These are phyloP conservation scores for Liriodendron chinense DNA, from an alignment of 164 flowering plant species.

Conservation along the genomic window DNA sequence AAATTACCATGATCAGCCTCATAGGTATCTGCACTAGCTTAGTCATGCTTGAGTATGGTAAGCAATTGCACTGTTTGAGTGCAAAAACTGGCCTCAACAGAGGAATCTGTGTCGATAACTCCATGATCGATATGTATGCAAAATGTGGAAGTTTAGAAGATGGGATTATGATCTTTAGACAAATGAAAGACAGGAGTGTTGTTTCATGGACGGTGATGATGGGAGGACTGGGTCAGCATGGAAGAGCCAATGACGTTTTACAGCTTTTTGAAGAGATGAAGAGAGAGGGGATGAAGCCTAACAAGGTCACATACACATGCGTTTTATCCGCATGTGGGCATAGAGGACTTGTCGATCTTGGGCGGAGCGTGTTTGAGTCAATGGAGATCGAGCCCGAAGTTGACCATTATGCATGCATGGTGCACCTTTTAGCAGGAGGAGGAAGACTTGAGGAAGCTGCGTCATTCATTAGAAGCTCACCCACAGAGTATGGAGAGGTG, in stretches of 20 bases:
- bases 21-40: conserved; percentile 18
- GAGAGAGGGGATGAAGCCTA: conserved; percentile 20
- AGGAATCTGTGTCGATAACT: conserved; percentile 12
- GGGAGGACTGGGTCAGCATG: conserved; percentile 26
- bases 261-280: conserved; percentile 24
- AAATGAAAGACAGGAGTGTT: conserved; percentile 14
- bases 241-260: conserved; percentile 18
- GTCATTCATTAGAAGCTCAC: conserved; percentile 18
- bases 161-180: conserved; percentile 13
- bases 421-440: conserved; percentile 19
- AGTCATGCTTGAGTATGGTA: conserved; percentile 22
- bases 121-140: conserved; percentile 28
- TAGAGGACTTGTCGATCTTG: conserved; percentile 16
- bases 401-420: conserved; percentile 22
- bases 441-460: conserved; percentile 22
- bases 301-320: conserved; percentile 21
- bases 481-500: not conserved
- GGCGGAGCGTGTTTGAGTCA: conserved; percentile 13
- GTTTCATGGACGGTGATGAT: conserved; percentile 29
- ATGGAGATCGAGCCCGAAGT: conserved; percentile 22
- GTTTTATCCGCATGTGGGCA: conserved; percentile 23
- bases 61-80: conserved; percentile 16
- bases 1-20: conserved; percentile 18
- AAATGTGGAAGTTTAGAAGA: conserved; percentile 26
- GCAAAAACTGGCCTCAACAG: conserved; percentile 13